A percentile compares a stretch with the other conserved stretches of the same genome.
Conservation (phyloP, 108 stramenopile species). For the Ochromonas danica region DNA sequence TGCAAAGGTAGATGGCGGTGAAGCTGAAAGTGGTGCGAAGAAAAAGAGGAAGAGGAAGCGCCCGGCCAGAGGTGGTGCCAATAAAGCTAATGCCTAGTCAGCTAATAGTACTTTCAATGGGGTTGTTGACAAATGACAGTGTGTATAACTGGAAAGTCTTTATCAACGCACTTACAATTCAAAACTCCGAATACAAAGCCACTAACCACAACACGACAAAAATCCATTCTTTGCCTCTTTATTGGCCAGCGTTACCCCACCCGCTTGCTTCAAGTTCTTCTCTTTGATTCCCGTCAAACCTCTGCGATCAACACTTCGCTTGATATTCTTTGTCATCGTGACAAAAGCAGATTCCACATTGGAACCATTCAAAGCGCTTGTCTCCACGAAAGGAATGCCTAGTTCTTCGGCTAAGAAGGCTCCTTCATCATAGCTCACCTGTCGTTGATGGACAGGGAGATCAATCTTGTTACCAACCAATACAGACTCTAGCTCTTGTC, state of each 20-base stretch:
- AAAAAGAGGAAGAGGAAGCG: neutral
- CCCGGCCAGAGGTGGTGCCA: too few relatives aligned
- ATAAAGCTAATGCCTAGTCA: too few relatives aligned
- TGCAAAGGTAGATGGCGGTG: too few relatives aligned
- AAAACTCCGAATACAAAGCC: neutral
- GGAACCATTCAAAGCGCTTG: conserved; percentile 81
- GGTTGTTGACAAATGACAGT: too few relatives aligned
- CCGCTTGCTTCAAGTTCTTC: conserved; percentile 25
- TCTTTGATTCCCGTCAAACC: conserved; percentile 12
- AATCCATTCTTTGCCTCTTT: neutral
- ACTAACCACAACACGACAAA: neutral
- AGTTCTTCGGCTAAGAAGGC: conserved; percentile 83
- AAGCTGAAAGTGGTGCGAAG: neutral
- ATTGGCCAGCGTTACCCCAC: conserved; percentile 27
- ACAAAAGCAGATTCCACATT: conserved; percentile 49
- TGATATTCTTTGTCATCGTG: conserved; percentile 10
- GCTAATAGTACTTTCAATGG: too few relatives aligned
- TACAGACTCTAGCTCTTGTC: conserved; percentile 6
- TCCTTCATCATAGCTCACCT: conserved; percentile 90
- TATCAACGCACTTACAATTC: neutral
- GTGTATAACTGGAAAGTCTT: too few relatives aligned
- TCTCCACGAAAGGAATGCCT: conserved; percentile 92
- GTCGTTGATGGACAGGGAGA: conserved; percentile 64
- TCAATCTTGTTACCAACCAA: conserved; percentile 24
- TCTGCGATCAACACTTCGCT: conserved; percentile 4